Base-by-base conservation (phyloP, 306 rosid species). In the Glycine soja region DNA sequence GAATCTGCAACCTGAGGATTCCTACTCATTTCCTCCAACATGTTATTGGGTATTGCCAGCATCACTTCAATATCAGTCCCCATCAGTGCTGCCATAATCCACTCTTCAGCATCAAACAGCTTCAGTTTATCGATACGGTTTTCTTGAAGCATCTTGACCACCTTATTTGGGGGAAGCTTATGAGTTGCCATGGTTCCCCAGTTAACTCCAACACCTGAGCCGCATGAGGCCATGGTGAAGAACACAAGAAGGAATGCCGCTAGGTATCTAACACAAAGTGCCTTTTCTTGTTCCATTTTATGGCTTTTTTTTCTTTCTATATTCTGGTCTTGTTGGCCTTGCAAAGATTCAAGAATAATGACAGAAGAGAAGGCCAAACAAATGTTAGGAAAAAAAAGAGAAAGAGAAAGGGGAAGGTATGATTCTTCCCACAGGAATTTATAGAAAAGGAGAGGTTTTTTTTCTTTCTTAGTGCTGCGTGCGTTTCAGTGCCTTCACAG, bases 181-280 rank as follows among this genome's bases (percentile, higher is more conserved):
- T 88, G 91, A 42, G 90, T 87, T 0, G 97, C 87, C 92, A 90
- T 87, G n/a, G 95, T 91, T 74, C 99, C 99, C 99, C 99, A 95
- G 81, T 95, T 95, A 79, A 93, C 91, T 70, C 98, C 99, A 66
- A 95, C 83, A 34, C 90, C 79, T 45, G 34, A 59, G 10, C 84
- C 88, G 18, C 81, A 46, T 0, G 85, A 63, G 4, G 36, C 54
- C 88, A 83, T 72, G 6, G 66, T 53, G 81, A 78, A 57, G n/a
- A 88, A 79, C 10, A 81, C 73, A 62, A 93, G 51, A 69, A 86
- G 42, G 52, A 93, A 42, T 72, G 67, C 7, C 59, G 79, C 73
- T 32, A 64, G 42, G 76, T 36, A 34, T 74, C 72, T 43, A 18
- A 32, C 65, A 50, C 64, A 63, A 10, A 24, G 50, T 42, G 82